Percentiles rank a stretch among this genome's conserved stretches.
Conservation (phyloP, 2,329 filamentous ascomycete genomes). For the Colletotrichum sp. region DNA sequence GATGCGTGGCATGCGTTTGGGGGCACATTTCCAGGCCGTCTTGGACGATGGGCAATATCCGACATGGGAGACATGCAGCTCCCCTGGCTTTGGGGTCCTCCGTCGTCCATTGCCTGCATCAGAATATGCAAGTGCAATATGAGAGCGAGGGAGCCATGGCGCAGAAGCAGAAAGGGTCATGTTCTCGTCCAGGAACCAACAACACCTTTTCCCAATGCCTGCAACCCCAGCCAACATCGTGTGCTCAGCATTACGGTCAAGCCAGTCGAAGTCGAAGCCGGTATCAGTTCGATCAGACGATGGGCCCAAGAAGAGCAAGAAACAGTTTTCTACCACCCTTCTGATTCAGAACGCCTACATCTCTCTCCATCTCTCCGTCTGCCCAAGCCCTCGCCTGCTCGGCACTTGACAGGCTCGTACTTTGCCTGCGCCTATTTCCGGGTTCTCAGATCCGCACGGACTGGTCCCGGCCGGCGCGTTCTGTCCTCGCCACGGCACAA, state of each 20-base stretch:
- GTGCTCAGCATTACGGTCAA: not conserved
- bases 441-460: conserved; percentile 20
- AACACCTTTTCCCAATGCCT: not conserved
- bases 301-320: not conserved
- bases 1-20: not conserved
- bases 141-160: not conserved
- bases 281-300: not conserved
- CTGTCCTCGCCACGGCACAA: conserved; percentile 14
- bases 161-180: not conserved
- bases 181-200: not conserved
- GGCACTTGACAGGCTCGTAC: not conserved
- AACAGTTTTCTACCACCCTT: not conserved
- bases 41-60: not conserved
- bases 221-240: not conserved
- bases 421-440: not conserved
- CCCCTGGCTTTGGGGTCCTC: not conserved
- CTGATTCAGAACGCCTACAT: not conserved
- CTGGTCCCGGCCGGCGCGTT: conserved; percentile 12
- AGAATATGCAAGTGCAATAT: not conserved
- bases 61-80: not conserved
- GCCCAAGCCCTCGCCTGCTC: not conserved
- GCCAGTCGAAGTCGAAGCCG: not conserved
- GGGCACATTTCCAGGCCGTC: not conserved
- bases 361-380: not conserved
- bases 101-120: not conserved